phyloP scores from a whole-genome alignment of 2,329 filamentous ascomycete species.

The Aspergillus uvarum region DNA sequence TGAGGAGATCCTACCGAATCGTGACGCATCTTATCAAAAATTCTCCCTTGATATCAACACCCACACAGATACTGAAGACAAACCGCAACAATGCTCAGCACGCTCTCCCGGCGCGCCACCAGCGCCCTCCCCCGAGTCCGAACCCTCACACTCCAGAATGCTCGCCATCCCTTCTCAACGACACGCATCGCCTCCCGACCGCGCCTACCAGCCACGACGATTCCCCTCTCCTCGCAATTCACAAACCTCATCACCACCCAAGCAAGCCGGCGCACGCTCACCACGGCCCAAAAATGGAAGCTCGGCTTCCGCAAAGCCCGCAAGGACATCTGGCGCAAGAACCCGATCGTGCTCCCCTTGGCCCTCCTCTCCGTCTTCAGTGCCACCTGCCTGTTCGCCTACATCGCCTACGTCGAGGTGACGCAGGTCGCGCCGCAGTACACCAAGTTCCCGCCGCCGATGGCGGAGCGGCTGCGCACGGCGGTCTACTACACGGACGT shows the following conservation, averaged over 20 bases:
- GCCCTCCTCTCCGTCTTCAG: constrained; percentile 42
- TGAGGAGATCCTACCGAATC: not conserved
- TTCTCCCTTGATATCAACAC: not conserved
- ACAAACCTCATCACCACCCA: constrained; percentile 5
- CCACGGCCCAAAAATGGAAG: constrained; percentile 31
- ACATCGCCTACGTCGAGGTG: constrained; percentile 46
- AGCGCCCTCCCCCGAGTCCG: constrained; percentile 6
- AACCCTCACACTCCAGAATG: constrained; percentile 6
- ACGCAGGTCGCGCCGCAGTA: constrained; percentile 43
- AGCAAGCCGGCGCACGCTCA: constrained; percentile 25
- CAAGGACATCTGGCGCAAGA: constrained; percentile 43
- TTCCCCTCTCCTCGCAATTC: constrained; percentile 16
- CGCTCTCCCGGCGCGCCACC: constrained; percentile 13
- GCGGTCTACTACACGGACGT: constrained; percentile 86
- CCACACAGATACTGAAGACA: not conserved
- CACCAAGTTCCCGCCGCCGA: constrained; percentile 45
- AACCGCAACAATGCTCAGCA: constrained; percentile 20
- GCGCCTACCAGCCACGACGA: constrained; percentile 13
- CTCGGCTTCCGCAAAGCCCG: constrained; percentile 37
- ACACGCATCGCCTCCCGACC: not conserved
- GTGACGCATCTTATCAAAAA: not conserved
- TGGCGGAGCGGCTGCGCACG: constrained; percentile 66
- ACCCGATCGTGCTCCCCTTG: constrained; percentile 44
- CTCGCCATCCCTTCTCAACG: constrained; percentile 4
- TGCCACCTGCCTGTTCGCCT: constrained; percentile 36